Percentiles rank a stretch among this genome's conserved stretches.
Conservation (phyloP, 139 green algal species). For the Chlorella sp. region DNA sequence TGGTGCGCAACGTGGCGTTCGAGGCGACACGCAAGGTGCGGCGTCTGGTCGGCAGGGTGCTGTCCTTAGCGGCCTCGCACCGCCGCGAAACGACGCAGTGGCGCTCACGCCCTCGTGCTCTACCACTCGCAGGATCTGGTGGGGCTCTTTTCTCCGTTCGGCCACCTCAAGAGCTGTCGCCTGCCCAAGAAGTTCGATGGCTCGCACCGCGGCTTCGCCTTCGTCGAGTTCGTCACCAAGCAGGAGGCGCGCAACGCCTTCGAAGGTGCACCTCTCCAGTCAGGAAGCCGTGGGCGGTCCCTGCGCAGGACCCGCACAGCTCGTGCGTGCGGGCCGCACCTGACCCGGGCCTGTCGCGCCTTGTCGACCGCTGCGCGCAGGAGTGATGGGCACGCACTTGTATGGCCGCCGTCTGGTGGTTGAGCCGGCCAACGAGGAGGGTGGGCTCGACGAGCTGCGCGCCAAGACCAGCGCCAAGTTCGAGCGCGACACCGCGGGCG, state of each 20-base stretch:
- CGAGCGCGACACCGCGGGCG: constrained; percentile 11
- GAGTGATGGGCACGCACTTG: constrained; percentile 78
- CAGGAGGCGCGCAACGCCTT: constrained; percentile 56
- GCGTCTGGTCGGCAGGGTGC: no score
- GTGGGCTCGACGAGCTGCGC: constrained; percentile 66
- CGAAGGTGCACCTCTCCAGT: constrained; percentile 34
- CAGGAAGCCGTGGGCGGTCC: no score
- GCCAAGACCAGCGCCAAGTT: constrained; percentile 69
- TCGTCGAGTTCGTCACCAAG: constrained; percentile 87
- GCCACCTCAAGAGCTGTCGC: constrained; percentile 86
- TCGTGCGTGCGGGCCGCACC: no score
- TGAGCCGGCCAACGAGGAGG: constrained; percentile 77
- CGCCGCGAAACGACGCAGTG: no score
- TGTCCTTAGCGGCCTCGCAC: no score
- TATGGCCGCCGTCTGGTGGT: constrained; percentile 90
- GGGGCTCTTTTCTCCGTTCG: constrained; percentile 88
- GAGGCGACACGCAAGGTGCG: constrained; percentile 71
- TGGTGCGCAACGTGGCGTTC: constrained; percentile 98
- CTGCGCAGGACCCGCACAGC: no score
- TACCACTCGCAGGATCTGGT: constrained; percentile 78
- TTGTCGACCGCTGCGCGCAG: constrained; percentile 15
- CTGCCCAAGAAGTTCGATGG: constrained; percentile 98
- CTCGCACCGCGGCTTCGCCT: constrained; percentile 84
- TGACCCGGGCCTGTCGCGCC: no score
- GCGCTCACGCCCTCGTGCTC: no score